Evolutionary conservation across 1,284 basidiomycete species (phyloP), one percentile per base, ranked within the genome.

Genomic region (Ganoderma lucidum): DNA sequence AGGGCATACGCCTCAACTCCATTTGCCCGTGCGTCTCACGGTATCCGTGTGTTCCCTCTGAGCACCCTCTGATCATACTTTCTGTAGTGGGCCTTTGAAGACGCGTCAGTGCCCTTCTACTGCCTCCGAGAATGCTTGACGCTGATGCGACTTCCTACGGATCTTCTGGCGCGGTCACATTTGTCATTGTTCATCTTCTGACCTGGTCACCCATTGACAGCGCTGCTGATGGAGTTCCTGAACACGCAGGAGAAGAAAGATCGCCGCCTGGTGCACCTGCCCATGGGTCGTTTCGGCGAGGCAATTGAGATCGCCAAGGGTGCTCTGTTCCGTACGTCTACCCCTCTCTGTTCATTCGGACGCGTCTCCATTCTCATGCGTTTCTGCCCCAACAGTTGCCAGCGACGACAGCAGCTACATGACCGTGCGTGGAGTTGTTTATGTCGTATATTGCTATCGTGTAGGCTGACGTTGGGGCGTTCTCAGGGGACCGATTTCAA

Each of bases 281-380:
- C 97, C 1, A 96, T 98, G 94, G 97, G 97, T 69, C 88, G 97
- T 69, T 99, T 99, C 80, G 97, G 97, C 64, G 96, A 98, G 84
- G 97, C 97, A 0, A 87, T 98, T 74, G 97, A 99, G 81, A 88
- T 97, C 75, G 97, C 97, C 35, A 93, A 93, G 77, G 95, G 91
- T 53, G 96, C 95, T 14, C 86, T 98, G 42, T 98, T 97, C 88
- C 83, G 95, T 96, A 79, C 70, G 94, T 69, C 41, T 8, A 48
- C 45, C 66, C 41, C 41, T n/a, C n/a, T 14, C 23, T 12, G 41
- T 0, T 19, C 1, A 35, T 14, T 55, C 2, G 8, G 3, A 15
- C 23, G 15, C 15, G 39, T 63, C 53, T 19, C 12, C 6, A n/a
- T 56, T 19, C 48, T 41, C 19, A 63, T 55, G 37, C 39, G 19